Evolutionary conservation across 768 basidiomycete species (phyloP), one percentile per base, ranked within the genome.

Genomic region (Candolleomyces efflorescens): DNA sequence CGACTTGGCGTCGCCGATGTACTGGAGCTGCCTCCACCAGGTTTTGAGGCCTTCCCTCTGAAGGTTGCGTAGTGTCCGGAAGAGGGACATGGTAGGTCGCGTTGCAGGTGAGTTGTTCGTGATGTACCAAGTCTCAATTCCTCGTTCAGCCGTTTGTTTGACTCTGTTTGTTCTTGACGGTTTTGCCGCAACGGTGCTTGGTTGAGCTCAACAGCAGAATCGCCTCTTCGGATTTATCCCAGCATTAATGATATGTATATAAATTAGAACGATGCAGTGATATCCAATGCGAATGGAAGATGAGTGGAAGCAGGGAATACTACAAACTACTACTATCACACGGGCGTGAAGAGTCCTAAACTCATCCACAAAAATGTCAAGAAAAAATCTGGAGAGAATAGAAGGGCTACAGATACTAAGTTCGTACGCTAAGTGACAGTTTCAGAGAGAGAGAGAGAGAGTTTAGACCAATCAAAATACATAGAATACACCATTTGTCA

Each of bases 1-100:
- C 11, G 82, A 85, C 73, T 98, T 98, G 56, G 92, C 92, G 65
- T 98, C 95, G 41, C 94, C 90, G 59, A 97, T 96, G 69, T 95
- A 94, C 67, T 94, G 89, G 82, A 94, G 75, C 67, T 93, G 88
- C 63, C 85, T 84, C 86, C 89, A 94, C 91, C 92, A 97, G 74
- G 93, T 88, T 63, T 82, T 80, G 47, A 92, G 68, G 17, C 94
- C 94, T 18, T 84, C 87, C 48, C 85, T 82, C 56, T 82, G 85
- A 45, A 92, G 79, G 65, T 79, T 89, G 62, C 91, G 86, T 64
- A 95, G 71, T 37, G 89, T 92, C 63, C 93, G 84, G 44, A 75
- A 72, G 55, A 94, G 69, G 45, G 90, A 92, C 63, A 89, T 82
- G 86, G 87, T 90, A 61, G 32, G 32, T 32, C 32, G 32, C 32